phyloP scores from a whole-genome alignment of 345 rosid genomes.

The Luvunga scandens region DNA sequence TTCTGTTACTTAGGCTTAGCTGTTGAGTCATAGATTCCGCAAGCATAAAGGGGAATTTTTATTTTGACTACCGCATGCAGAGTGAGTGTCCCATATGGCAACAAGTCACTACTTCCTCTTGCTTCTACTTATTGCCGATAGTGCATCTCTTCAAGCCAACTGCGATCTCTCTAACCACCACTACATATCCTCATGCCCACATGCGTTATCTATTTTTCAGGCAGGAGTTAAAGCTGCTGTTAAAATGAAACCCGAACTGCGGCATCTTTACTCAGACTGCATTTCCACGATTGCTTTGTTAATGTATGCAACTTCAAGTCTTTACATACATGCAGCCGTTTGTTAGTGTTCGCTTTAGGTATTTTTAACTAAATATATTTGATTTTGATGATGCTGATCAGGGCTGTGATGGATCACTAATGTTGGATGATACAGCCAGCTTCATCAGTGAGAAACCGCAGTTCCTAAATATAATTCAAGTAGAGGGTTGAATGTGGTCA shows the following conservation, averaged over 20 bases:
- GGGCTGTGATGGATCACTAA: constrained; percentile 62
- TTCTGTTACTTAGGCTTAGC: neutral
- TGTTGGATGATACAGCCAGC: constrained; percentile 42
- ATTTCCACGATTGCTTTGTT: constrained; percentile 55
- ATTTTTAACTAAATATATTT: neutral
- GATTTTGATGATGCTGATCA: constrained; percentile 2
- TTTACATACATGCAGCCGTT: no score
- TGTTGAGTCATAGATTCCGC: neutral
- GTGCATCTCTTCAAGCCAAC: constrained; percentile 1
- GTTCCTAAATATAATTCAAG: constrained; percentile 39
- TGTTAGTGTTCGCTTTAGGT: neutral
- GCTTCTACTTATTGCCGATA: neutral
- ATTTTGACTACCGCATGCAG: neutral
- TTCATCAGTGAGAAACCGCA: constrained; percentile 55
- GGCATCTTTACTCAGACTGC: constrained; percentile 41
- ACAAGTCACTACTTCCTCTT: neutral
- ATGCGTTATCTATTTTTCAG: constrained; percentile 23
- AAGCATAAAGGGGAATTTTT: neutral
- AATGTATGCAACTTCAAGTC: constrained; percentile 17
- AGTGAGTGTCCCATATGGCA: neutral
- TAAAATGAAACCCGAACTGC: constrained; percentile 30
- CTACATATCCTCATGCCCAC: constrained; percentile 32
- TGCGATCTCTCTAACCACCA: constrained; percentile 27
- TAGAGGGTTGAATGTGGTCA: constrained; percentile 47
- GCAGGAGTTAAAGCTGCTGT: constrained; percentile 24